Conservation (phyloP, 83 land plant genomes). For the Isoetes engelmannii region DNA sequence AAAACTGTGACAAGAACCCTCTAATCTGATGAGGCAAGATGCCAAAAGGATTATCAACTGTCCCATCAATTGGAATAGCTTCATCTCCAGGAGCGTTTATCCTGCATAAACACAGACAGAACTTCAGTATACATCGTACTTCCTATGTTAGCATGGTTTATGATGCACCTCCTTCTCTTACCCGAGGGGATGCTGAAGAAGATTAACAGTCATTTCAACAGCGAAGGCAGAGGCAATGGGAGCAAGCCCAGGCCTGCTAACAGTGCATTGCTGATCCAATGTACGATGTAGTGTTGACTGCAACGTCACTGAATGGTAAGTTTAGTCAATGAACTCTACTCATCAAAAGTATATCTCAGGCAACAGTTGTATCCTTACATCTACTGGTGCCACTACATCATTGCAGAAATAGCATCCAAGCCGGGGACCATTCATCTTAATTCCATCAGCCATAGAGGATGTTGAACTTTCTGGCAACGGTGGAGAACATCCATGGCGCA, state of each 20-base stretch:
- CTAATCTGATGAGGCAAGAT: conserved; percentile 96
- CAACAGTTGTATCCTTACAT: conserved; percentile 45
- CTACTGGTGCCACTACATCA: conserved; percentile 96
- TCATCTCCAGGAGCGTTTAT: conserved; percentile 71
- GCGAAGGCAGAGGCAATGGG: conserved; percentile 96
- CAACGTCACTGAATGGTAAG: conserved; percentile 8
- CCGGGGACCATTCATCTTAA: conserved; percentile 15
- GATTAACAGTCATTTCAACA: conserved; percentile 76
- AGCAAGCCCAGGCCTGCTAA: conserved; percentile 94
- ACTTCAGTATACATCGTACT: too few relatives aligned
- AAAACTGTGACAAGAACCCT: conserved; percentile 69
- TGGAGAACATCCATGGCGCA: conserved; percentile 98
- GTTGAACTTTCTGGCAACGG: neutral
- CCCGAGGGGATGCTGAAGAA: conserved; percentile 92
- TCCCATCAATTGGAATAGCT: conserved; percentile 25
- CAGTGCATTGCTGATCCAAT: conserved; percentile 98
- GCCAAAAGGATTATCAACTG: conserved; percentile 72
- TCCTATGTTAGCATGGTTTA: too few relatives aligned
- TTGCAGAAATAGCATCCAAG: conserved; percentile 98
- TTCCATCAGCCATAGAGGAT: too few relatives aligned
- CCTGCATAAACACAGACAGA: conserved; percentile 31
- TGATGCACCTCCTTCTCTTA: conserved; percentile 16
- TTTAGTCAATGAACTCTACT: neutral
- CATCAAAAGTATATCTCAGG: neutral
- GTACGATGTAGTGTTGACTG: conserved; percentile 96